A percentile compares a stretch with the other conserved stretches of the same genome.
phyloP scores from a whole-genome alignment of 2,329 filamentous ascomycete genomes.

The Paradendryphiella salina region DNA sequence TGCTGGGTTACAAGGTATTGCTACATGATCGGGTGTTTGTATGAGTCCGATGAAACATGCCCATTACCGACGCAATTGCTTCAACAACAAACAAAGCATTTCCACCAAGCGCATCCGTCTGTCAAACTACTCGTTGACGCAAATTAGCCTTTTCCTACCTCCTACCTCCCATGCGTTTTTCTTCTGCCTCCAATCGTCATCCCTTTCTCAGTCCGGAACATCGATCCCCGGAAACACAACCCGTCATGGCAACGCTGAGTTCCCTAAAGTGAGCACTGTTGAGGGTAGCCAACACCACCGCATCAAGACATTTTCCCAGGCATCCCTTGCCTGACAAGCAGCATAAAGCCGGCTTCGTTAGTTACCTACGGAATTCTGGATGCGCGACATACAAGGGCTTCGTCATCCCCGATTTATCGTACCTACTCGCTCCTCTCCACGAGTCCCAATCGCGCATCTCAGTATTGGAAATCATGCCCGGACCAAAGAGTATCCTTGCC shows the following conservation, averaged over 20 bases:
- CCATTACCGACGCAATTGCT: no score
- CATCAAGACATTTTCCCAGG: neutral
- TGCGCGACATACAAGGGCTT: neutral
- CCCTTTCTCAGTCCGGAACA: no score
- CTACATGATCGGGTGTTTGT: no score
- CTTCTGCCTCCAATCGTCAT: no score
- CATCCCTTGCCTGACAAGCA: neutral
- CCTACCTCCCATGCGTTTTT: no score
- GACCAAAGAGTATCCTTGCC: conserved; percentile 59
- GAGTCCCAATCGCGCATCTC: conserved; percentile 47
- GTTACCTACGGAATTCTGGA: no score
- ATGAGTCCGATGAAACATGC: no score
- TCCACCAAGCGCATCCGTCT: no score
- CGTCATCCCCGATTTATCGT: neutral
- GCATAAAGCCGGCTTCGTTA: neutral
- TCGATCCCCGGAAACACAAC: neutral
- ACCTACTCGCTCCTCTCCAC: neutral
- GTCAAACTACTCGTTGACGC: no score
- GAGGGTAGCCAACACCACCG: neutral
- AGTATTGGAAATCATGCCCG: conserved; percentile 63
- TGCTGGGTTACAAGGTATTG: no score
- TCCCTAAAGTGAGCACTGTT: neutral
- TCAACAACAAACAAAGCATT: no score
- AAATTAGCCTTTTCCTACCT: no score
- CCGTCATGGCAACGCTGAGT: neutral